A percentile compares a stretch with the other conserved stretches of the same genome.
These are phyloP conservation scores for Silene latifolia DNA, from an alignment of 148 eudicot genomes.

Conservation along the genomic window DNA sequence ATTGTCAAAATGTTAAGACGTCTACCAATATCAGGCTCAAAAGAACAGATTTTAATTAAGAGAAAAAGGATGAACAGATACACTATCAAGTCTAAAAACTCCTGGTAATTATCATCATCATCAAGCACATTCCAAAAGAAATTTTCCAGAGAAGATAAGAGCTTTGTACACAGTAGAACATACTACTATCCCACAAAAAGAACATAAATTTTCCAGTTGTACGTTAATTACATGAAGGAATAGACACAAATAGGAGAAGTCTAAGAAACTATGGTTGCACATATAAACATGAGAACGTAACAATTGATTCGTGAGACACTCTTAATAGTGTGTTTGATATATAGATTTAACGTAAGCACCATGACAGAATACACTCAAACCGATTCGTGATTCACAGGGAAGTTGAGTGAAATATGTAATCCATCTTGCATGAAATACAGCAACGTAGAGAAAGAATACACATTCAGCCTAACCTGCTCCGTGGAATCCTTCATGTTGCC, in stretches of 20 bases:
- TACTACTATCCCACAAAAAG: background rate
- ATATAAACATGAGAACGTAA: background rate
- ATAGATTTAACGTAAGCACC: background rate
- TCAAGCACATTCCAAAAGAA: background rate
- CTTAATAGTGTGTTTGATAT: background rate
- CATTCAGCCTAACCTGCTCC: constrained; percentile 37
- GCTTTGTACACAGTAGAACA: background rate
- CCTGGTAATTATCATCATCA: background rate
- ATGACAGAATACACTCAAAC: background rate
- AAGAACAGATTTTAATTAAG: background rate
- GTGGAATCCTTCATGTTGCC: constrained; percentile 38
- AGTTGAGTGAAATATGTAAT: background rate
- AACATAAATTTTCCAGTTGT: background rate
- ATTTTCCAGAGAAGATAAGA: background rate
- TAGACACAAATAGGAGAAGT: background rate
- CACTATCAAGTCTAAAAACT: background rate
- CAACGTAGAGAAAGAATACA: background rate
- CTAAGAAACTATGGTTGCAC: background rate
- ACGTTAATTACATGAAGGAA: background rate
- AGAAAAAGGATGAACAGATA: background rate
- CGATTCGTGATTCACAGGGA: background rate
- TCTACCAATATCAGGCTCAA: background rate
- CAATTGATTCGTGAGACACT: background rate
- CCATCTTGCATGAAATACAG: background rate
- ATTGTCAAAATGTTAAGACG: background rate